Percentiles rank a stretch among this genome's conserved stretches.
Evolutionary conservation across 148 eudicot genomes (phyloP).

Genomic region (Fagopyrum tataricum): DNA sequence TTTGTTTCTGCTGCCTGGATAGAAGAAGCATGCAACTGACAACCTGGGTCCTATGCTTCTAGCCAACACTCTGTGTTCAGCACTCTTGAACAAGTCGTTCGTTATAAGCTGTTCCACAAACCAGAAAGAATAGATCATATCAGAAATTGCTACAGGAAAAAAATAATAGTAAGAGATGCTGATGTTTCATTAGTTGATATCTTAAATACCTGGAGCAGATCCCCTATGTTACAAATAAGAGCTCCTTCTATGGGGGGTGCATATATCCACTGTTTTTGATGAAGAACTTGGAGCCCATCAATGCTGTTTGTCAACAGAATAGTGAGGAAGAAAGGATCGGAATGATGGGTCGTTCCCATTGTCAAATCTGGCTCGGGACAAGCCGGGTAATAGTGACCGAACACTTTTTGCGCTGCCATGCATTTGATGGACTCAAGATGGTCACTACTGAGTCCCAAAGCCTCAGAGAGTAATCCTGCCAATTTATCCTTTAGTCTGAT

Average conservation of each 20-base stretch:
- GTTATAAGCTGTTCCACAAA: constrained; percentile 31
- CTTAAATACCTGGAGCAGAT: constrained; percentile 11
- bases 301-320: constrained; percentile 42
- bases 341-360: constrained; percentile 47
- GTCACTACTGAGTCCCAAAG: constrained; percentile 45
- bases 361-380: constrained; percentile 75
- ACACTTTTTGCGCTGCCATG: constrained; percentile 44
- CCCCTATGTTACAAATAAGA: constrained; percentile 8
- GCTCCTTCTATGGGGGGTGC: constrained; percentile 56
- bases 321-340: constrained; percentile 60
- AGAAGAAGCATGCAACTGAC: constrained; percentile 59
- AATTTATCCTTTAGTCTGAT: constrained; percentile 28
- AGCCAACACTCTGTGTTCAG: constrained; percentile 64
- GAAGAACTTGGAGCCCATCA: constrained; percentile 71
- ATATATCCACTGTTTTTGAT: constrained; percentile 49
- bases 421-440: constrained; percentile 37
- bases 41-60: constrained; percentile 37
- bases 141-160: background rate
- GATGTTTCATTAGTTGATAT: background rate
- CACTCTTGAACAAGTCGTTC: constrained; percentile 44
- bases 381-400: constrained; percentile 60
- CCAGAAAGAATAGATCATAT: background rate
- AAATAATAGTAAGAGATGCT: background rate
- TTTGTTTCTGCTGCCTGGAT: constrained; percentile 22
- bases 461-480: constrained; percentile 52